Evolutionary conservation across 192 early-diverging fungal species (phyloP).

Genomic region (Haplosporangium gracile): DNA sequence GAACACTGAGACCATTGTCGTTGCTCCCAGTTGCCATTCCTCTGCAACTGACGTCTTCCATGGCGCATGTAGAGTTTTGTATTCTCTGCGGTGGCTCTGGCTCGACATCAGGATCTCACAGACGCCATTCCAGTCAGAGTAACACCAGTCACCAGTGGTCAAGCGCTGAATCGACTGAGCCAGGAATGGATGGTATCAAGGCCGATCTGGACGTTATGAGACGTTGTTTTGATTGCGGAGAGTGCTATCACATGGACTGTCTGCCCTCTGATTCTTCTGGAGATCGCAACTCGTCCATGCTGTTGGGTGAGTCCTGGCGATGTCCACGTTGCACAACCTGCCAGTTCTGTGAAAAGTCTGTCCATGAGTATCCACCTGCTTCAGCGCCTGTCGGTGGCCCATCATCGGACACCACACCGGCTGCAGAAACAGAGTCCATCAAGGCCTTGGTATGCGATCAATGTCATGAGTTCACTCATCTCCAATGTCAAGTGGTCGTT

Average conservation of each 20-base stretch:
- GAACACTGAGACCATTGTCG: conserved; percentile 3
- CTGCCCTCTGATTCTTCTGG: not conserved
- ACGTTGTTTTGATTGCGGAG: conserved; percentile 61
- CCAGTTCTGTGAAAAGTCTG: conserved; percentile 19
- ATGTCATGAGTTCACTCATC: conserved; percentile 24
- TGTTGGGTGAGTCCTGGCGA: conserved; percentile 8
- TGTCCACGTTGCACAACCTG: conserved; percentile 41
- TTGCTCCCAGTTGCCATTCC: not conserved
- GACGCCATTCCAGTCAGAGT: conserved; percentile 11
- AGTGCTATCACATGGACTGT: conserved; percentile 64
- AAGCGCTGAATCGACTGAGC: not conserved
- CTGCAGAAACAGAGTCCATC: not conserved
- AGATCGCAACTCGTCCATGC: not conserved
- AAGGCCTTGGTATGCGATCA: conserved; percentile 24
- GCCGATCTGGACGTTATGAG: conserved; percentile 13
- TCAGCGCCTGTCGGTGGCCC: not conserved
- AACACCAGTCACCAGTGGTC: not conserved
- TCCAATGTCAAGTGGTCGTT: conserved; percentile 28
- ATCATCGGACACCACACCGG: not conserved
- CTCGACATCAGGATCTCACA: not conserved
- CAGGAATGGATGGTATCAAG: not conserved
- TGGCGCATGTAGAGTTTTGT: conserved; percentile 7
- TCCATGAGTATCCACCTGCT: not conserved
- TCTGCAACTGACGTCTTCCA: not conserved
- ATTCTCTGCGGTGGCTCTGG: conserved; percentile 21